Percentiles rank a stretch among this genome's conserved stretches.
These are phyloP conservation scores for Filobasidium floriforme DNA, from an alignment of 768 basidiomycete genomes.

Conservation along the genomic window DNA sequence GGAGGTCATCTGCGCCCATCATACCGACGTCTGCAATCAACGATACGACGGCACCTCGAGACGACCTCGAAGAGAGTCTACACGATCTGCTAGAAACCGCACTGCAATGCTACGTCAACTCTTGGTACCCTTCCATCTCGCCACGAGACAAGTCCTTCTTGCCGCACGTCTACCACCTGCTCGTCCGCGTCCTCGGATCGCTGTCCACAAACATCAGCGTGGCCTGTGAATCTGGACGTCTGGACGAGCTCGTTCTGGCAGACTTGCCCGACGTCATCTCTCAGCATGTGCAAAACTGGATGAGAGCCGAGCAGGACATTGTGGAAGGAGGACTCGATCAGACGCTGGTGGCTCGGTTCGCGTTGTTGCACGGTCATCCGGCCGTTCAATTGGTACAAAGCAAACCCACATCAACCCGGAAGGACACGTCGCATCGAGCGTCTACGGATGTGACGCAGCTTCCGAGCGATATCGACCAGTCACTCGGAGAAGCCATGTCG, in stretches of 20 bases:
- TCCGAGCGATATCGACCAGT: background rate
- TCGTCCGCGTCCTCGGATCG: constrained; percentile 29
- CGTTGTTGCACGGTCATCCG: background rate
- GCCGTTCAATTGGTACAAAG: background rate
- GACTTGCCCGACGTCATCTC: constrained; percentile 30
- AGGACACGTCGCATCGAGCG: background rate
- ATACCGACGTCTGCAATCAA: background rate
- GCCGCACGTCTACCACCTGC: constrained; percentile 23
- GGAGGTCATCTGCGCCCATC: too few relatives aligned
- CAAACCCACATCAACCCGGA: background rate
- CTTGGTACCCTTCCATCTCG: constrained; percentile 36
- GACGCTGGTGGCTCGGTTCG: background rate
- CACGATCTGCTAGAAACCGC: background rate
- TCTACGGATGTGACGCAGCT: background rate
- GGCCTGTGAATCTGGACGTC: constrained; percentile 1
- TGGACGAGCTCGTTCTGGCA: constrained; percentile 28
- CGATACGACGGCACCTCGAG: too few relatives aligned
- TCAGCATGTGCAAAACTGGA: constrained; percentile 23
- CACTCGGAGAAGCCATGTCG: background rate
- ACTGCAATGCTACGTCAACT: constrained; percentile 1
- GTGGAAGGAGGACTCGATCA: background rate
- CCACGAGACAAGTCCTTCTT: constrained; percentile 32
- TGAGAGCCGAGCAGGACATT: constrained; percentile 6
- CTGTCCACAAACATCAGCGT: constrained; percentile 24
- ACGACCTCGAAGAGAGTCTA: too few relatives aligned